These are phyloP conservation scores for Drosera capensis DNA, from an alignment of 148 eudicot species.

Conservation along the genomic window DNA sequence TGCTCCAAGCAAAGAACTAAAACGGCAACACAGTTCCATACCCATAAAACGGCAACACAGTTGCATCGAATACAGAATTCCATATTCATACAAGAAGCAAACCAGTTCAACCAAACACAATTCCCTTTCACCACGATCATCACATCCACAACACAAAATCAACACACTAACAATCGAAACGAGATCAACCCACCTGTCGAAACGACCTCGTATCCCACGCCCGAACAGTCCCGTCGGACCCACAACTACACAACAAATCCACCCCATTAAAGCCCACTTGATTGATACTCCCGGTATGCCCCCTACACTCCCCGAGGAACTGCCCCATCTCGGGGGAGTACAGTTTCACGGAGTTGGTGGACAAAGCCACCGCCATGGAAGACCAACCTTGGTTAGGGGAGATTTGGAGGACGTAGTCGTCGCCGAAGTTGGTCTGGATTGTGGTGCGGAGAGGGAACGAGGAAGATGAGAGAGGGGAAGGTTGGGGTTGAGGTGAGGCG, in stretches of 20 bases:
- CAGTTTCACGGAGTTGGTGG: constrained; percentile 57
- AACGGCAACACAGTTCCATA: too few species aligned
- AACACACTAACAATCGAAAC: neutral
- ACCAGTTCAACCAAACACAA: too few species aligned
- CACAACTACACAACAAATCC: constrained; percentile 49
- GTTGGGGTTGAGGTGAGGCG: too few species aligned
- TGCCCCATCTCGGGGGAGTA: constrained; percentile 75
- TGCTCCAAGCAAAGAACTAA: too few species aligned
- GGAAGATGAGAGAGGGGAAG: too few species aligned
- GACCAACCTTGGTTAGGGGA: constrained; percentile 77
- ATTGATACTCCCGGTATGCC: constrained; percentile 53
- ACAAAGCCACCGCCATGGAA: constrained; percentile 82
- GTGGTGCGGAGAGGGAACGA: too few species aligned
- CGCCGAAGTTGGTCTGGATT: constrained; percentile 80
- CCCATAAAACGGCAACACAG: too few species aligned
- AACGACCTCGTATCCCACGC: constrained; percentile 80
- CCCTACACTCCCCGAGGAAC: constrained; percentile 58
- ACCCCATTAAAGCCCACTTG: constrained; percentile 48
- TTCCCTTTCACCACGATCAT: too few species aligned
- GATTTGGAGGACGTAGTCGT: constrained; percentile 86
- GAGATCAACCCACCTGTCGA: constrained; percentile 40
- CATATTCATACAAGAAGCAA: too few species aligned
- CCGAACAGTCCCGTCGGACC: constrained; percentile 69
- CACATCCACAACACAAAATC: neutral
- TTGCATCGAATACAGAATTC: too few species aligned